Evolutionary conservation across 2,329 filamentous ascomycete species (phyloP).

Genomic region (Colletotrichum gloeosporioides): DNA sequence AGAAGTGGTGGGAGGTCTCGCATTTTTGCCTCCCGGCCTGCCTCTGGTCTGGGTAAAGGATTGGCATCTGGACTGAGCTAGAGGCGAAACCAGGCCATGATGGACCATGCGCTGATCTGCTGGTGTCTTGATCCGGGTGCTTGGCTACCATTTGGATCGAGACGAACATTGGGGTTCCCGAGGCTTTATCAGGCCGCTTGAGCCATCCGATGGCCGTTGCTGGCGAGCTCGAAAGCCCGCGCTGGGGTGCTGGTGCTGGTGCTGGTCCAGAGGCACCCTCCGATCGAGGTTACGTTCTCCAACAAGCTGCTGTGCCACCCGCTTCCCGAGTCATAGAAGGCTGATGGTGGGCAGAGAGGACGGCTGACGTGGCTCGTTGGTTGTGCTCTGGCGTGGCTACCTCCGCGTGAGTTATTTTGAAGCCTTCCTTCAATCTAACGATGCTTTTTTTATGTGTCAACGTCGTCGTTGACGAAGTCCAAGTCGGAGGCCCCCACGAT

Average conservation of each 20-base stretch:
- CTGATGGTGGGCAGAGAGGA: not conserved
- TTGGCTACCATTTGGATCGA: not conserved
- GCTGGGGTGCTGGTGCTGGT: not conserved
- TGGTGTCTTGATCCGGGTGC: not conserved
- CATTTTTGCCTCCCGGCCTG: not conserved
- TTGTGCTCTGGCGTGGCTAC: not conserved
- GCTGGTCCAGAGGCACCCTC: not conserved
- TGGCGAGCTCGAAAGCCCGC: not conserved
- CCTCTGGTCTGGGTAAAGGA: not conserved
- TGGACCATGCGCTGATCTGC: constrained; percentile 2
- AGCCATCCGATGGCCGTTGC: not conserved
- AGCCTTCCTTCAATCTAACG: not conserved
- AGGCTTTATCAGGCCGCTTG: not conserved
- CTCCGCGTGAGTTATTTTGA: not conserved
- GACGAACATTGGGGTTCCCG: not conserved
- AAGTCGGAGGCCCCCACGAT: not conserved
- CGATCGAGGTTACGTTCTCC: not conserved
- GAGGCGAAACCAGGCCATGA: not conserved
- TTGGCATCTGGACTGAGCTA: not conserved
- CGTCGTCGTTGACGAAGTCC: not conserved
- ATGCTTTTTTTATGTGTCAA: not conserved
- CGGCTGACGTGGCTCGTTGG: constrained; percentile 2
- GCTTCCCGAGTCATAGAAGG: not conserved
- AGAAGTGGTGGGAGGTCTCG: not conserved
- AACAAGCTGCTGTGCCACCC: not conserved